These are phyloP conservation scores for Collariella sp. DNA, from an alignment of 495 filamentous ascomycete species.

Conservation along the genomic window DNA sequence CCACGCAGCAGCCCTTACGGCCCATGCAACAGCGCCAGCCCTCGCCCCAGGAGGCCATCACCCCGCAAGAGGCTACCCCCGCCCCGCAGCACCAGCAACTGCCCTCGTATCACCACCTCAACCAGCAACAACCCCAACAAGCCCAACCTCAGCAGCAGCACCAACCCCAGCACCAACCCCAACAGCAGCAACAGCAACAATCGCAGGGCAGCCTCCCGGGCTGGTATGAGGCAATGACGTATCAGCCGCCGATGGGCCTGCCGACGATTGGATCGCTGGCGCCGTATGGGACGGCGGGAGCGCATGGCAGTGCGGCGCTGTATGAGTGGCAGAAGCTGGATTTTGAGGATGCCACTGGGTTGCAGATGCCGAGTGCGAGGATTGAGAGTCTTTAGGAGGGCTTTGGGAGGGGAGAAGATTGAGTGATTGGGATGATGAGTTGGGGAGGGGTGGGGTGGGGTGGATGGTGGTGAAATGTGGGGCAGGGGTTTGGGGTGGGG, in stretches of 20 bases:
- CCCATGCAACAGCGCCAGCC: not conserved
- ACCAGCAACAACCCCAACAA: conserved; percentile 11
- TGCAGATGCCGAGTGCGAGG: conserved; percentile 41
- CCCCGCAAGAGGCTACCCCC: not conserved
- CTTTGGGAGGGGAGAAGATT: too few relatives aligned
- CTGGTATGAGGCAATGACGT: conserved; percentile 39
- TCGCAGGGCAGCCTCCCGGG: conserved; percentile 17
- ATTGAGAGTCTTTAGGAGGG: conserved; percentile 33
- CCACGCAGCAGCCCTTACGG: not conserved
- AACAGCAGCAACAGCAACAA: conserved; percentile 12
- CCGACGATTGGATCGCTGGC: conserved; percentile 31
- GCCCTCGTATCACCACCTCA: conserved; percentile 16
- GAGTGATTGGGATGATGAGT: too few relatives aligned
- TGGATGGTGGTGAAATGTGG: too few relatives aligned
- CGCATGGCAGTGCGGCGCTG: conserved; percentile 22
- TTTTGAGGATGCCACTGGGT: conserved; percentile 35
- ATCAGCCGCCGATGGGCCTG: conserved; percentile 39
- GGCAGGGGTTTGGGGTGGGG: too few relatives aligned
- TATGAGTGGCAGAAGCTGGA: conserved; percentile 38
- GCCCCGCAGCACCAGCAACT: conserved; percentile 13
- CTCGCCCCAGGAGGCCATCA: not conserved
- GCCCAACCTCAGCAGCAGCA: conserved; percentile 17
- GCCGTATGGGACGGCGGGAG: too few relatives aligned
- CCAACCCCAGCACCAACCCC: conserved; percentile 16
- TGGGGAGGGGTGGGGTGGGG: too few relatives aligned